Evolutionary conservation across 345 rosid genomes (phyloP), one percentile per base, ranked within the genome.

Genomic region (Cardamine resedifolia): DNA sequence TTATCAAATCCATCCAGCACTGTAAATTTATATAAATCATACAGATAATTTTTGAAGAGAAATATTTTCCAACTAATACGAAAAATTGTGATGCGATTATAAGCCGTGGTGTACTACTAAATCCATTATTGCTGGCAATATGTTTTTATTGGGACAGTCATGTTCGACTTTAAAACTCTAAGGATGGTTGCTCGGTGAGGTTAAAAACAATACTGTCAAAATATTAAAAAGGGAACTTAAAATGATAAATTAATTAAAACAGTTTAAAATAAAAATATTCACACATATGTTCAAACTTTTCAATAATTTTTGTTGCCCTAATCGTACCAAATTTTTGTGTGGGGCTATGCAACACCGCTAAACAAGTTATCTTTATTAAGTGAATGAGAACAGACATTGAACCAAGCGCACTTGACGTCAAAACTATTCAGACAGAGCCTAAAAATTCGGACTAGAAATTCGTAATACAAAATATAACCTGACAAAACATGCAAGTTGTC

Each of bases 401-500:
- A 45, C 55, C 55, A 43, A 68, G 28, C 52, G 39, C 45, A 19
- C 45, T 43, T 45, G 20, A 47, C 16, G 58, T 58, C 48, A 58
- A 58, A 47, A 30, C 19, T 45, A 58, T 33, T 69, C 55, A 12
- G 2, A 58, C 44, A 11, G 1, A 59, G 21, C 66, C 74, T 49
- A 26, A 9, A 71, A 60, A 7, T 12, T 71, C 68, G 60, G 66
- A 39, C 60, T 38, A 49, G 12, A 50, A 18, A 24, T 38, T 71
- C 34, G 33, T 39, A 60, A 71, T 71, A 71, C 53, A 71, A 34
- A 61, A 19, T 38, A 39, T 27, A 62, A 71, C 23, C 73, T 75
- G 79, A 68, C 74, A 75, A 61, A 62, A 51, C 69, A 75, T 68
- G 79, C 64, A 75, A 68, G 74, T 75, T 68, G 79, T 75, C 43